phyloP scores from a whole-genome alignment of 2,329 filamentous ascomycete genomes.

The Sporothrix sp. region DNA sequence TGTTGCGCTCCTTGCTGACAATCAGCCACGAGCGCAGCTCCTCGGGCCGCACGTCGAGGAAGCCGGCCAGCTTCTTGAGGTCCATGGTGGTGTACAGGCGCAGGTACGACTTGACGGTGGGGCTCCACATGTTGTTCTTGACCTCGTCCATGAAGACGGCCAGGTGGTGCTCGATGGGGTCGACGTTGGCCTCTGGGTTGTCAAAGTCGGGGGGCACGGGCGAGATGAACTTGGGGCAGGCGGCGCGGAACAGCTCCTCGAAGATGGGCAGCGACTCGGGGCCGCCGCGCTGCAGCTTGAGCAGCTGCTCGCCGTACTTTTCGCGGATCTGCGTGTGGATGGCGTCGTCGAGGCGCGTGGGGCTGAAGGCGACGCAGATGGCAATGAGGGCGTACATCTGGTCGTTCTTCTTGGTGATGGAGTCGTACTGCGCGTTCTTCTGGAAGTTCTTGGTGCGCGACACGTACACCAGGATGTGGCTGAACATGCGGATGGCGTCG shows the following conservation, averaged over 20 bases:
- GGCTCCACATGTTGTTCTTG: slow-evolving; percentile 97
- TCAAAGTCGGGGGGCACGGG: slow-evolving; percentile 96
- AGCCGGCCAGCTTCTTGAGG: slow-evolving; percentile 92
- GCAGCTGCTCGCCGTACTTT: slow-evolving; percentile 98
- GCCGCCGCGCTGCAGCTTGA: slow-evolving; percentile 90
- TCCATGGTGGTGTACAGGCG: slow-evolving; percentile 99
- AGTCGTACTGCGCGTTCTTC: slow-evolving; percentile 97
- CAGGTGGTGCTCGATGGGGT: slow-evolving; percentile 95
- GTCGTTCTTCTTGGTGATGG: slow-evolving; percentile 99
- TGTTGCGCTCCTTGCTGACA: slow-evolving; percentile 97
- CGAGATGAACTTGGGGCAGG: slow-evolving; percentile 99
- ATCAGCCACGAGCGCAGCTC: slow-evolving; percentile 88
- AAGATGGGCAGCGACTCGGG: slow-evolving; percentile 93
- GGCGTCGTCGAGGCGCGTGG: slow-evolving; percentile 93
- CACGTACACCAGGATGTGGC: slow-evolving; percentile 98
- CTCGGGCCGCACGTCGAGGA: slow-evolving; percentile 94
- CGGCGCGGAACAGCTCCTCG: slow-evolving; percentile 92
- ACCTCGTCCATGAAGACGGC: slow-evolving; percentile 99
- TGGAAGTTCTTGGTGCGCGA: slow-evolving; percentile 99
- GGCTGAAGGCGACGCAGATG: slow-evolving; percentile 97
- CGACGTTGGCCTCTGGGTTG: slow-evolving; percentile 88
- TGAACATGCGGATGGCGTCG: slow-evolving; percentile 99
- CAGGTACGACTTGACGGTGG: slow-evolving; percentile 95
- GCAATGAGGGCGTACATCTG: slow-evolving; percentile 99
- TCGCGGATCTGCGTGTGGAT: slow-evolving; percentile 96